Percentiles rank a stretch among this genome's conserved stretches.
Conservation (phyloP, 164 flowering plant species). For the Umbilicus rupestris region DNA sequence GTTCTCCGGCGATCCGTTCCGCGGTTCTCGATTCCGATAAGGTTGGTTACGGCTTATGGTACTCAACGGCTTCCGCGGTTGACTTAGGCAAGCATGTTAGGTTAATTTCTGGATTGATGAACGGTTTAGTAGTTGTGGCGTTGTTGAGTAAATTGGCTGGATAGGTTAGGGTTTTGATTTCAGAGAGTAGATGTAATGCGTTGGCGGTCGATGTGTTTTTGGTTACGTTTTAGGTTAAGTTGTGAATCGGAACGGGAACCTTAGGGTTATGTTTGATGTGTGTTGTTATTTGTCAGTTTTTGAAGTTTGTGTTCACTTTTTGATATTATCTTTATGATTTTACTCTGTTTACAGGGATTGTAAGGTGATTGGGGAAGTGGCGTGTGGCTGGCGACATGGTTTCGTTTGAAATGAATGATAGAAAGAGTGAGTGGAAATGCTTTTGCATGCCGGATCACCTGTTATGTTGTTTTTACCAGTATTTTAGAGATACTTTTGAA, state of each 20-base stretch:
- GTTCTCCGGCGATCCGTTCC: not conserved
- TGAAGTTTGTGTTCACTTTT: not conserved
- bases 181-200: not conserved
- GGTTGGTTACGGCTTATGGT: not conserved
- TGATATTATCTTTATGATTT: not conserved
- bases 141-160: not conserved
- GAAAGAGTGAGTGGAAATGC: slow-evolving; percentile 2
- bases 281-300: no score
- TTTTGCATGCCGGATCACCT: no score
- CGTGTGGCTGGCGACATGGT: not conserved
- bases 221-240: no score
- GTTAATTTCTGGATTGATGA: not conserved
- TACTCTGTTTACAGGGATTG: not conserved
- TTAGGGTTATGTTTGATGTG: not conserved
- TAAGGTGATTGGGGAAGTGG: not conserved
- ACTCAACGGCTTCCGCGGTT: not conserved
- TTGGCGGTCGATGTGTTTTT: not conserved
- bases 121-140: not conserved
- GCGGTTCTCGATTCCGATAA: not conserved
- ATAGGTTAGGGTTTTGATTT: not conserved
- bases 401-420: slow-evolving; percentile 10
- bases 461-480: not conserved
- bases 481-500: not conserved
- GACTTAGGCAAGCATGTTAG: not conserved
- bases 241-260: not conserved